Evolutionary conservation across 2,329 filamentous ascomycete species (phyloP).

Genomic region (Aspergillus sp.): DNA sequence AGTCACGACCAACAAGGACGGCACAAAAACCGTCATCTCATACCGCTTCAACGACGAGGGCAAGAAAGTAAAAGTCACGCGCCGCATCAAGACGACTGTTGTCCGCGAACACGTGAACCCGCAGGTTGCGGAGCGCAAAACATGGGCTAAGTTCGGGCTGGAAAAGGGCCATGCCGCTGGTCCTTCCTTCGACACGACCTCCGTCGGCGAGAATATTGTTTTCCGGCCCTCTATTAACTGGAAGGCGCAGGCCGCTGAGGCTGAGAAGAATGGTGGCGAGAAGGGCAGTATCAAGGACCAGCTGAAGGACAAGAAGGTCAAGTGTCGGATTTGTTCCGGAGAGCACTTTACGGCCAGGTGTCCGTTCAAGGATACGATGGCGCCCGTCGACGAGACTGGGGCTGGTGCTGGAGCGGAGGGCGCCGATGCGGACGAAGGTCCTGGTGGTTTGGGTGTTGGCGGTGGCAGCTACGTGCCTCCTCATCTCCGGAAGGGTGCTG

Average conservation of each 20-base stretch:
- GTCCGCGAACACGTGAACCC: slow-evolving; percentile 95
- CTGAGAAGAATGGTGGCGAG: slow-evolving; percentile 49
- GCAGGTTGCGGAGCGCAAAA: slow-evolving; percentile 89
- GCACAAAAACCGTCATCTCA: slow-evolving; percentile 91
- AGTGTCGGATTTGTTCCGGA: slow-evolving; percentile 97
- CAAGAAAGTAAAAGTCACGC: slow-evolving; percentile 96
- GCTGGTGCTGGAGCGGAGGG: slow-evolving; percentile 43
- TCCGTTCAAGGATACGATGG: slow-evolving; percentile 99
- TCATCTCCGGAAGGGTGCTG: slow-evolving; percentile 73
- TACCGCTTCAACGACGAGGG: slow-evolving; percentile 89
- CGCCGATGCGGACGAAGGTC: slow-evolving; percentile 44
- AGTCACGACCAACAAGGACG: slow-evolving; percentile 95
- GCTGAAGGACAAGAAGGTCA: slow-evolving; percentile 98
- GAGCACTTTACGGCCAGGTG: slow-evolving; percentile 99
- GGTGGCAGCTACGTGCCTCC: slow-evolving; percentile 92
- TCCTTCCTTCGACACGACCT: slow-evolving; percentile 85
- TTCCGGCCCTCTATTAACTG: slow-evolving; percentile 93
- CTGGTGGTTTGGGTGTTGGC: slow-evolving; percentile 61
- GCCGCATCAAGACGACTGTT: slow-evolving; percentile 87
- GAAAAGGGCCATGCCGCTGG: slow-evolving; percentile 82
- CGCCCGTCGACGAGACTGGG: slow-evolving; percentile 56
- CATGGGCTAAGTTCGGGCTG: slow-evolving; percentile 88
- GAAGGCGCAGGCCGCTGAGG: slow-evolving; percentile 83
- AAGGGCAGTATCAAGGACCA: slow-evolving; percentile 65
- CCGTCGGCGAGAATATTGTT: slow-evolving; percentile 95